Evolutionary conservation across 148 eudicot species (phyloP).

Genomic region (Agrostemma githago): DNA sequence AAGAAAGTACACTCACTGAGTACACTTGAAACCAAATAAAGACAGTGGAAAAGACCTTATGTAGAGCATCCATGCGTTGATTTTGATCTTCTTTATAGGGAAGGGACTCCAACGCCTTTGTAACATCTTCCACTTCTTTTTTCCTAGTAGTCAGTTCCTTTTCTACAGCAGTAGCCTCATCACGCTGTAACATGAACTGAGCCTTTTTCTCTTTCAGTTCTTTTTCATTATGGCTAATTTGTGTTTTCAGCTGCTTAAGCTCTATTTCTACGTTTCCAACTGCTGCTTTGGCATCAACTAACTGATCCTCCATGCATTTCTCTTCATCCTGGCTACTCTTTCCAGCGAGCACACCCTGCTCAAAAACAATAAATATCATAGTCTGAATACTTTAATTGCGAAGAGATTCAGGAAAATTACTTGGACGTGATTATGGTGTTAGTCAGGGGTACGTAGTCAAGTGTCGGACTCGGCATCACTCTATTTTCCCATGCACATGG

Average conservation of each 20-base stretch:
- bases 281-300: constrained; percentile 86
- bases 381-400: neutral
- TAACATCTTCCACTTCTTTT: constrained; percentile 62
- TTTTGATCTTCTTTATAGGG: constrained; percentile 63
- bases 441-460: neutral
- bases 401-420: neutral
- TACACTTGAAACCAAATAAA: neutral
- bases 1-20: neutral
- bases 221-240: constrained; percentile 70
- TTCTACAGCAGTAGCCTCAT: constrained; percentile 79
- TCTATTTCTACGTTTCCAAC: constrained; percentile 86
- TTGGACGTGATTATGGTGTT: neutral
- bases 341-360: constrained; percentile 89
- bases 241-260: constrained; percentile 80
- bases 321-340: constrained; percentile 91
- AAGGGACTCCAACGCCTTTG: constrained; percentile 55
- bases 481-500: neutral
- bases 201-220: constrained; percentile 72
- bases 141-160: constrained; percentile 56
- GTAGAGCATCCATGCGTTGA: constrained; percentile 55
- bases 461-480: neutral
- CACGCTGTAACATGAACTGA: constrained; percentile 62
- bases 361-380: constrained; percentile 19
- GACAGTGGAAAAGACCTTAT: constrained; percentile 44
- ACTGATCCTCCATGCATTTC: constrained; percentile 94